Evolutionary conservation across 202 grass and related monocot species (phyloP), one percentile per base, ranked within the genome.

Genomic region (Digitaria exilis): DNA sequence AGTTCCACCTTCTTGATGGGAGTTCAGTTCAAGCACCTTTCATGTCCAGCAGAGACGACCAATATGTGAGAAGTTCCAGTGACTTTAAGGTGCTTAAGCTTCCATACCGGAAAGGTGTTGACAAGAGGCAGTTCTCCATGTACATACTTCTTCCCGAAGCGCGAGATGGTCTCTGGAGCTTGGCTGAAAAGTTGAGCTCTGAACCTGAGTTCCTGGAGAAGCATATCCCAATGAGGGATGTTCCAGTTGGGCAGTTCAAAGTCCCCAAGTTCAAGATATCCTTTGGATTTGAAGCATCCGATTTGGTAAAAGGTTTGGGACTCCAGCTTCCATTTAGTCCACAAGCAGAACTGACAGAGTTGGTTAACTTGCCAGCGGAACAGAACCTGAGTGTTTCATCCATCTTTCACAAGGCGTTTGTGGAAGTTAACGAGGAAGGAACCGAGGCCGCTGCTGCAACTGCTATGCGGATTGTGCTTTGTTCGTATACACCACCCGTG

Each of bases 391-490:
- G 3, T n/a, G 74, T 94, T 26, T 92, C 81, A 37, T 90, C 84
- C 24, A n/a, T 92, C 84, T 79, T 91, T 12, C 94, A 97, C 74
- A 92, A 91, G 82, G 84, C 88, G 0, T 92, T 87, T 60, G 61
- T 94, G 0, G 92, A 94, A 77, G 92, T 97, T 10, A 92, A 92
- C 3, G 94, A 97, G 87, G 92, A 94, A 87, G 94, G 94, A 69
- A 94, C 92, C 0, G 92, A 94, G 77, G 90, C 94, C 30, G 90
- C 90, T 1, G 88, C 86, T 0, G 89, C 92, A 73, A 37, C 89
- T 76, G 84, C 74, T 67, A 62, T 64, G 22, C 1, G 0, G 0
- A 2, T 3, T 45, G 1, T 0, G 0, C 1, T 46, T 2, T 46
- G 44, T 46, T 82, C 77, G 51, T 0, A 30, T 1, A 50, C 7